Evolutionary conservation across 148 eudicot species (phyloP), one percentile per base, ranked within the genome.

Genomic region (Tetragonia tetragonoides): DNA sequence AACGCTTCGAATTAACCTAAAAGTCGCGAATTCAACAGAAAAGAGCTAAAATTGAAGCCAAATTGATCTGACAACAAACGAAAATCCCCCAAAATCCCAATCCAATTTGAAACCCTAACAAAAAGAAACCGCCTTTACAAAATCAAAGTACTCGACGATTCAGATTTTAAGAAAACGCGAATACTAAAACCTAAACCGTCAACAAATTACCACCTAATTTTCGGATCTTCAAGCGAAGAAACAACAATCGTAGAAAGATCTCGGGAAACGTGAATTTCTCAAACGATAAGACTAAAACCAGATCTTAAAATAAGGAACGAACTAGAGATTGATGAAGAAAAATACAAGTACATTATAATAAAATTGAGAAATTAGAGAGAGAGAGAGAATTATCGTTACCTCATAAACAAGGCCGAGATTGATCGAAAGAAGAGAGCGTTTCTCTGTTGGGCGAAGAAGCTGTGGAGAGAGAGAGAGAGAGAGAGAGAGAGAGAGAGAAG

Each of bases 391-490:
- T 23, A 54, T 17, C n/a, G 23, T 18, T 51, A 84, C 87, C 87
- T 84, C 87, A 84, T 84, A 84, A 84, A 84, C 87, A 84, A 84
- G 84, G 78, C 62, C 56, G 82, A 81, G 69, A 78, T 68, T 47
- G 80, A 80, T 83, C 83, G 86, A 76, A 67, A 49, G 76, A 71
- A 63, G 79, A 17, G 74, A 49, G 75, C 76, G 57, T 68, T 59
- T 23, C 56, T 56, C 37, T 23, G 5, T 53, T 61, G 56, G 47
- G 42, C 38, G 63, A 54, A 4, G 63, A 56, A 9, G 54, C 10
- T 64, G 66, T 16, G 54, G 66, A 42, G 75, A 70, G 51, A 66
- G 51, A 67, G 56, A 39, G 28, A 11, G 10, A 12, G 7, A 14
- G 47, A 49, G 53, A 49, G 10, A 42, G 75, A 64, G 24, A 66